phyloP scores from a whole-genome alignment of 306 rosid species.

The Argentina anserina region DNA sequence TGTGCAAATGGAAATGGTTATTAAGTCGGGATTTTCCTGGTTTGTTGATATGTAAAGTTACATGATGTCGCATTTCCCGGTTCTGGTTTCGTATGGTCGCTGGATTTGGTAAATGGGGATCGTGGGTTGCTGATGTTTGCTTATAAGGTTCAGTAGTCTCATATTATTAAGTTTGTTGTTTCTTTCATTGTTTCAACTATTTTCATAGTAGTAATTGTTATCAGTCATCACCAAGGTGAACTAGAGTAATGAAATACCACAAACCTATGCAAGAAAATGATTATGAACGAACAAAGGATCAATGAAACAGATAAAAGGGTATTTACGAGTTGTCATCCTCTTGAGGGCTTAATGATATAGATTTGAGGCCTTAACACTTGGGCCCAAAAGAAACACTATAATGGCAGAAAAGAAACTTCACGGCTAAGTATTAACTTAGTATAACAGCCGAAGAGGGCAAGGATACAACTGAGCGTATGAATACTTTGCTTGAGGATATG shows the following conservation, averaged over 20 bases:
- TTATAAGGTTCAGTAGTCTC: background rate
- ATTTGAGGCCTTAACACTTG: background rate
- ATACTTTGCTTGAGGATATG: too few species aligned
- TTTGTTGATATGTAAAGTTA: background rate
- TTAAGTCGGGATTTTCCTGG: background rate
- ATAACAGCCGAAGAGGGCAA: too few species aligned
- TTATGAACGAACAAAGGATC: too few species aligned
- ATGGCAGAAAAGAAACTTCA: too few species aligned
- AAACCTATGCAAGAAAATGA: background rate
- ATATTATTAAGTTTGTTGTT: background rate
- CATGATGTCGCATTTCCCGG: background rate
- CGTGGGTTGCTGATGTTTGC: background rate
- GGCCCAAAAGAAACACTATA: too few species aligned
- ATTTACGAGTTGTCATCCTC: too few species aligned
- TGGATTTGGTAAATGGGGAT: background rate
- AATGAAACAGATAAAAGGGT: too few species aligned
- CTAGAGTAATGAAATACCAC: background rate
- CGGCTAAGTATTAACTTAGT: too few species aligned
- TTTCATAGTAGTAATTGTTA: too few species aligned
- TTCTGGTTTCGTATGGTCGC: background rate
- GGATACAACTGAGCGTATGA: too few species aligned
- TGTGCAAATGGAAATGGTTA: background rate
- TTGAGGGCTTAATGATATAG: background rate
- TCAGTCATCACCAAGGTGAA: too few species aligned
- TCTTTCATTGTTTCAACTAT: background rate